These are phyloP conservation scores for Nakazawaea laoshanensis DNA, from an alignment of 805 yeast genomes.

Conservation along the genomic window DNA sequence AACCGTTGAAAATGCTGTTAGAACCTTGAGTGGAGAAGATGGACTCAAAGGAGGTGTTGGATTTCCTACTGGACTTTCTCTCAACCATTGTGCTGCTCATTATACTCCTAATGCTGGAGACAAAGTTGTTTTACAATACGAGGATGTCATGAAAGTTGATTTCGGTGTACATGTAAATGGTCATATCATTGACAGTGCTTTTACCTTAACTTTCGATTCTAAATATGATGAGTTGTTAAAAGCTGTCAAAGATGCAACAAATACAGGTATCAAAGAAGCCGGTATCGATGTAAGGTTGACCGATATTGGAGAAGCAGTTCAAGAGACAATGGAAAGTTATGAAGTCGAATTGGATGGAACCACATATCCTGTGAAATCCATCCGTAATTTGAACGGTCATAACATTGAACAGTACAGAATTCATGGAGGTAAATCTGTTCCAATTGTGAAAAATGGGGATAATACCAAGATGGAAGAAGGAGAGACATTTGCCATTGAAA, in stretches of 20 bases:
- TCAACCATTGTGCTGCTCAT: conserved; percentile 95
- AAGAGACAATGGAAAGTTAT: conserved; percentile 95
- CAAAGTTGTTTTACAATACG: conserved; percentile 66
- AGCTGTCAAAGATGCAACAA: conserved; percentile 90
- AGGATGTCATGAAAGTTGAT: conserved; percentile 95
- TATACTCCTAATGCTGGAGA: conserved; percentile 97
- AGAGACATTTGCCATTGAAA: conserved; percentile 95
- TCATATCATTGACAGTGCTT: conserved; percentile 89
- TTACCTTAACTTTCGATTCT: conserved; percentile 81
- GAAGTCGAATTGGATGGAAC: conserved; percentile 89
- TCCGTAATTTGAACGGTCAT: conserved; percentile 92
- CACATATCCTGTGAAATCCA: conserved; percentile 75
- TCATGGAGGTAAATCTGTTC: conserved; percentile 95
- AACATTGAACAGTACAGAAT: conserved; percentile 76
- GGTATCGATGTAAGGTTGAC: conserved; percentile 94
- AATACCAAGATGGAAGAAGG: conserved; percentile 98
- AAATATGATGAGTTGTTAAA: conserved; percentile 71
- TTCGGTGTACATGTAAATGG: conserved; percentile 97
- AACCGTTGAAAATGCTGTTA: conserved; percentile 74
- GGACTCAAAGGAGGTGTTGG: conserved; percentile 81
- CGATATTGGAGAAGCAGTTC: conserved; percentile 93
- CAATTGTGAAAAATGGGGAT: conserved; percentile 90
- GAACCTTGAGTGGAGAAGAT: conserved; percentile 65
- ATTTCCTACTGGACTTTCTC: conserved; percentile 94
- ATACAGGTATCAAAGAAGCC: conserved; percentile 86